phyloP scores from a whole-genome alignment of 73 alveolate genomes.

The Tetrahymena thermophila region DNA sequence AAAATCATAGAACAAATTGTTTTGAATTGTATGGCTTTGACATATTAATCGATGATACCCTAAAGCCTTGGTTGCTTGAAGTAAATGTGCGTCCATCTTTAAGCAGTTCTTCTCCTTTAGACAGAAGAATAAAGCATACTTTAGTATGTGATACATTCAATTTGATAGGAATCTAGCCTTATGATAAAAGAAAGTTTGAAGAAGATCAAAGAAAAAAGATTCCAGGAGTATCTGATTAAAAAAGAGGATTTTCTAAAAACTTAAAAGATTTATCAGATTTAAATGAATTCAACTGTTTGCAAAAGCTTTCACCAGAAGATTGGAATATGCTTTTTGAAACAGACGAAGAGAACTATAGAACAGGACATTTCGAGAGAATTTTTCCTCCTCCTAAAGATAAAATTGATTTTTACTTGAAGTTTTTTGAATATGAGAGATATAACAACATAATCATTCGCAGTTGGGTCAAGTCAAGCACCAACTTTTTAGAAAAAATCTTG shows the following conservation, averaged over 20 bases:
- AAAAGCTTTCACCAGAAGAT: not conserved
- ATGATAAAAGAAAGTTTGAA: conserved; percentile 55
- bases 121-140: conserved; percentile 77
- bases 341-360: conserved; percentile 12
- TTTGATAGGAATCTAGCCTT: conserved; percentile 76
- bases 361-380: not conserved
- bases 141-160: conserved; percentile 74
- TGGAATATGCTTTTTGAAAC: conserved; percentile 1
- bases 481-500: not conserved
- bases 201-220: not conserved
- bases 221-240: not conserved
- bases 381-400: not conserved
- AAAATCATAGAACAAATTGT: conserved; percentile 52
- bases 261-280: not conserved
- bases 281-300: not conserved
- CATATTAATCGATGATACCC: conserved; percentile 71
- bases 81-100: conserved; percentile 91
- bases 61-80: conserved; percentile 90
- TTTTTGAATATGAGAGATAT: not conserved
- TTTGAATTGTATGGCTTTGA: conserved; percentile 95
- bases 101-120: conserved; percentile 76
- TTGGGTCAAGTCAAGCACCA: not conserved
- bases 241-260: not conserved
- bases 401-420: not conserved
- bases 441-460: not conserved